Evolutionary conservation across 345 rosid species (phyloP).

Genomic region (Nephelium lappaceum): DNA sequence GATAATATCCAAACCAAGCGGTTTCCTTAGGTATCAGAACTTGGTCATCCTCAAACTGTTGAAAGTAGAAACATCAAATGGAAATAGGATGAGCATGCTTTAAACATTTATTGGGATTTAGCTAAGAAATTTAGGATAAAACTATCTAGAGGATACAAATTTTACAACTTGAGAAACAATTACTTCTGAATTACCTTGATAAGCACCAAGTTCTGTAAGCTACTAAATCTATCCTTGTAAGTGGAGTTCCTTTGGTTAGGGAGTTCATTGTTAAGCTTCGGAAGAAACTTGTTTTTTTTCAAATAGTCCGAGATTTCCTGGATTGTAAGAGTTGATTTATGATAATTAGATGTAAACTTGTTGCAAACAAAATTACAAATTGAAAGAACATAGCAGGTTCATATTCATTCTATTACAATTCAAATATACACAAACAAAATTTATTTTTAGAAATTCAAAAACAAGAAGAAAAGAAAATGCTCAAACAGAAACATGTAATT

Average conservation of each 20-base stretch:
- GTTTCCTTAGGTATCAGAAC: conserved; percentile 88
- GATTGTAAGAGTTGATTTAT: conserved; percentile 5
- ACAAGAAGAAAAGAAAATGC: too few relatives aligned
- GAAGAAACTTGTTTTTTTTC: conserved; percentile 72
- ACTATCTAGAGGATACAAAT: background rate
- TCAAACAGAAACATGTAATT: too few relatives aligned
- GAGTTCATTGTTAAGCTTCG: conserved; percentile 79
- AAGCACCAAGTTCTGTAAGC: conserved; percentile 81
- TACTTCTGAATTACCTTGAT: conserved; percentile 63
- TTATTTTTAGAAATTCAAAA: too few relatives aligned
- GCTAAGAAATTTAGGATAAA: background rate
- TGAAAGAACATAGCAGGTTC: background rate
- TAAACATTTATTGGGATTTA: background rate
- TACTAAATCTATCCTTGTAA: conserved; percentile 65
- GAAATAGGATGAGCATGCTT: background rate
- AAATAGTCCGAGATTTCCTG: conserved; percentile 54
- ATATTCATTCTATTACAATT: background rate
- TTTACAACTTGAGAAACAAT: background rate
- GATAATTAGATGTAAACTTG: background rate
- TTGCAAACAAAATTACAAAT: background rate
- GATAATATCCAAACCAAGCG: conserved; percentile 93
- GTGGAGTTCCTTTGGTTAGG: conserved; percentile 62
- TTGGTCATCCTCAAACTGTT: conserved; percentile 68
- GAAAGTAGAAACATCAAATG: background rate
- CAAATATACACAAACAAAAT: too few relatives aligned